Evolutionary conservation across 1,284 basidiomycete species (phyloP), one percentile per base, ranked within the genome.

Genomic region (Cryptococcus amylolentus): DNA sequence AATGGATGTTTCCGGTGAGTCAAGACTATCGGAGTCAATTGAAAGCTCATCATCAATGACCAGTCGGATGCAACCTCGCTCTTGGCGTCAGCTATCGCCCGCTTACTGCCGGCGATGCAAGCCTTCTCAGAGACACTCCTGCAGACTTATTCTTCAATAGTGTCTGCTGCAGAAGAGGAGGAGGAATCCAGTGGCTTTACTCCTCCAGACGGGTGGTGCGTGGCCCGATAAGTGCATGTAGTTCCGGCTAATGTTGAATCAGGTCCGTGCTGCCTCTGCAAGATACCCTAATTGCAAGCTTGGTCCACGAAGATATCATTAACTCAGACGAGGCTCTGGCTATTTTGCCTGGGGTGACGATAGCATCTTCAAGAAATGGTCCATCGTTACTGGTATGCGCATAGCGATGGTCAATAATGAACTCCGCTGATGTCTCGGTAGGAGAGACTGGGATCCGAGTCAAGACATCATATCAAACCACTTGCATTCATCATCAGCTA

Each of bases 201-300:
- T 6, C 59, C 61, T 23, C 66, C 69, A 0, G 72, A 72, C 6
- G 72, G 72, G 38, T 76, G 73, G 73, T 66, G 40, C 7, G 12
- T 44, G 10, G 14, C 16, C 31, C 14, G 7, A 23, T 18, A 27
- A 27, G 35, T 31, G 14, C 31, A 20, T 35, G 35, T 31, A 43
- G 38, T 18, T 42, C 37, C 7, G 10, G 12, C 40, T 49, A 27
- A 50, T 31, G 13, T 37, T 18, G 23, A 2, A 16, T n/a, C 44
- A 70, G 68, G 68, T 49, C 56, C 10, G 26, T 67, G n/a, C 38
- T 59, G 2, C 52, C 70, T 0, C 31, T 70, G 12, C 66, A 71
- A 44, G 66, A 66, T 27, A 61, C 64, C 0, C 49, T 73, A 1
- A 45, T 71, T 12, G 65, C 62, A 13, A 60, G 64, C 0, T 53